These are phyloP conservation scores for Lipomyces spencermartinsiae DNA, from an alignment of 805 yeast genomes.

Conservation along the genomic window DNA sequence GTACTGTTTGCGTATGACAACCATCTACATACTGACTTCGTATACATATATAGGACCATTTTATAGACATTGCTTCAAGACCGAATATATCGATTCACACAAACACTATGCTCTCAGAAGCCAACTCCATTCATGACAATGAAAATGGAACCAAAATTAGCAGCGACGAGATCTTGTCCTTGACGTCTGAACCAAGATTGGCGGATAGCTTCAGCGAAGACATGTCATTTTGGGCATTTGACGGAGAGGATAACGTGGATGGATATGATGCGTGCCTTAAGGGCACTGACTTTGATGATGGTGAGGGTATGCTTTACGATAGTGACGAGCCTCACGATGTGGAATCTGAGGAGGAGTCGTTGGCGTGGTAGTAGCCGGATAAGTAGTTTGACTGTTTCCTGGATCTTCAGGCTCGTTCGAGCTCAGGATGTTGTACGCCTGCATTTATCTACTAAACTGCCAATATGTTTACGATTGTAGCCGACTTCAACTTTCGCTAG, in stretches of 20 bases:
- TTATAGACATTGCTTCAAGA: not conserved
- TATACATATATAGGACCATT: slow-evolving; percentile 13
- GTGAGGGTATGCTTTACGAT: not conserved
- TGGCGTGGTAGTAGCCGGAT: too few species aligned
- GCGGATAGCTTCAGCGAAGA: not conserved
- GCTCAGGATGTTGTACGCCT: too few species aligned
- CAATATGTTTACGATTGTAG: too few species aligned
- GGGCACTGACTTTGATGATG: not conserved
- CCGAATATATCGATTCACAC: not conserved
- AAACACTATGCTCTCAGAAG: slow-evolving; percentile 5
- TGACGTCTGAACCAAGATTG: not conserved
- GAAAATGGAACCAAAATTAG: not conserved
- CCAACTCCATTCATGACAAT: not conserved
- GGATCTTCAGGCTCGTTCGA: too few species aligned
- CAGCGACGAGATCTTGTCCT: not conserved
- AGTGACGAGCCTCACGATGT: not conserved
- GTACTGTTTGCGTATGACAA: not conserved
- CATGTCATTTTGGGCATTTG: not conserved
- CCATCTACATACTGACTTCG: not conserved
- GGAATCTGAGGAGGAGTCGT: not conserved
- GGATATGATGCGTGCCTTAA: not conserved
- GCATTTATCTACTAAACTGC: too few species aligned
- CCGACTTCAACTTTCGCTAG: too few species aligned
- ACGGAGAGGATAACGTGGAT: not conserved
- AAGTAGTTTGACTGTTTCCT: too few species aligned